A percentile compares a stretch with the other conserved stretches of the same genome.
phyloP scores from a whole-genome alignment of 192 early-diverging fungal species.

The Coemansia aciculifera region DNA sequence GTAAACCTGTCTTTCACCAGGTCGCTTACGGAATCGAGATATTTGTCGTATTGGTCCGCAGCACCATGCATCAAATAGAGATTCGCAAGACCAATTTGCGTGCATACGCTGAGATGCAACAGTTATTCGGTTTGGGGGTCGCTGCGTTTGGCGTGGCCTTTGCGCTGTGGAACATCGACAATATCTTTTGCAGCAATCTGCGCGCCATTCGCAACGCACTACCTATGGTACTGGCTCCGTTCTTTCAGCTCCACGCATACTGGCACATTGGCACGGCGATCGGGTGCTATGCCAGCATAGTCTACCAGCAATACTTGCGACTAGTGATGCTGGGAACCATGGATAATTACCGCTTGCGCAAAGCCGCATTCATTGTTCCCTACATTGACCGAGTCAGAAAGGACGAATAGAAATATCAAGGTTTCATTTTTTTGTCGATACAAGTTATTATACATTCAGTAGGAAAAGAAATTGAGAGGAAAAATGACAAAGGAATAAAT shows the following conservation, averaged over 20 bases:
- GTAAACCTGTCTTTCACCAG: conserved; percentile 74
- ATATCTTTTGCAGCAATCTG: conserved; percentile 64
- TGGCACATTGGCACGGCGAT: conserved; percentile 68
- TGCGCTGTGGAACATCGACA: conserved; percentile 79
- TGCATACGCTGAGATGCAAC: conserved; percentile 39
- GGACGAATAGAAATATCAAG: conserved; percentile 8
- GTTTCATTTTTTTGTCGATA: conserved; percentile 8
- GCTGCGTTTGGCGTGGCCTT: conserved; percentile 59
- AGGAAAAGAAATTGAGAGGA: conserved; percentile 4
- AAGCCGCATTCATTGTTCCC: conserved; percentile 41
- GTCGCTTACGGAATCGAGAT: conserved; percentile 61
- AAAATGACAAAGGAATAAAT: conserved; percentile 3
- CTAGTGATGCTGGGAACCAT: conserved; percentile 51
- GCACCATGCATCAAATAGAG: conserved; percentile 44
- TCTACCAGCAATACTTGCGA: conserved; percentile 60
- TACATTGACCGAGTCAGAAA: conserved; percentile 38
- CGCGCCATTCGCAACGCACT: conserved; percentile 53
- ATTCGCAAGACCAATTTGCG: conserved; percentile 43
- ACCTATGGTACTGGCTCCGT: conserved; percentile 53
- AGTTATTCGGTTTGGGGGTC: conserved; percentile 39
- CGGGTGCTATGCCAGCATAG: conserved; percentile 59
- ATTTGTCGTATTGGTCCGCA: conserved; percentile 52
- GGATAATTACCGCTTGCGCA: conserved; percentile 41
- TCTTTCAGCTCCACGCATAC: conserved; percentile 66
- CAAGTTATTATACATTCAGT: not conserved